These are phyloP conservation scores for Eucalyptus curtisii DNA, from an alignment of 345 rosid species.

Conservation along the genomic window DNA sequence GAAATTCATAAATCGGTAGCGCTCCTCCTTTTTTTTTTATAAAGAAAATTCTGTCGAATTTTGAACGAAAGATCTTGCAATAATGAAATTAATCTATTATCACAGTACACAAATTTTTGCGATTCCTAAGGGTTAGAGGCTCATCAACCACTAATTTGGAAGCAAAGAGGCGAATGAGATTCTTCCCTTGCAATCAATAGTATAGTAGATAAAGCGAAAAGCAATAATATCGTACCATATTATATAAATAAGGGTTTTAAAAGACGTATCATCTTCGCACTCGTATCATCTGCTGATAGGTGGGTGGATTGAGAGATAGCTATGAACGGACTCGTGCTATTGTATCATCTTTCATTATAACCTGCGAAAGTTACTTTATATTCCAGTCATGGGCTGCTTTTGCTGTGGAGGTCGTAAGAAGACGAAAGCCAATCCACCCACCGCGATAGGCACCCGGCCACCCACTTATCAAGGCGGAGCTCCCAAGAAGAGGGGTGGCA, in stretches of 20 bases:
- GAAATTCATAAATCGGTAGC: neutral
- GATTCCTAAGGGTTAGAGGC: neutral
- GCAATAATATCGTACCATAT: neutral
- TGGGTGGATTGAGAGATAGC: neutral
- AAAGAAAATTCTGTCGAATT: neutral
- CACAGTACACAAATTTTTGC: neutral
- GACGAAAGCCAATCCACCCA: neutral
- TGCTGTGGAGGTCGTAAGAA: neutral
- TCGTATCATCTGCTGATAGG: neutral
- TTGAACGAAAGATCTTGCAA: neutral
- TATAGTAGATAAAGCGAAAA: neutral
- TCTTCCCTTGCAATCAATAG: neutral
- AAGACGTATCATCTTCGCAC: neutral
- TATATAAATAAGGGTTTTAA: neutral
- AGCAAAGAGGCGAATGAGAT: neutral
- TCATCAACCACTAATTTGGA: neutral
- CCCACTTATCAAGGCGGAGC: neutral
- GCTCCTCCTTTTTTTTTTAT: neutral
- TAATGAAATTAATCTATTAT: neutral
- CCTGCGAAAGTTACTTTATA: neutral
- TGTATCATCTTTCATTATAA: neutral
- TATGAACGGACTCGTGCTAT: neutral
- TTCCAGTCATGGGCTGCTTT: neutral
- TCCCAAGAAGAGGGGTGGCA: neutral
- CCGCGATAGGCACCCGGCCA: neutral